Base-by-base conservation (phyloP, 2,329 filamentous ascomycete species). In the Eutypella sp. region DNA sequence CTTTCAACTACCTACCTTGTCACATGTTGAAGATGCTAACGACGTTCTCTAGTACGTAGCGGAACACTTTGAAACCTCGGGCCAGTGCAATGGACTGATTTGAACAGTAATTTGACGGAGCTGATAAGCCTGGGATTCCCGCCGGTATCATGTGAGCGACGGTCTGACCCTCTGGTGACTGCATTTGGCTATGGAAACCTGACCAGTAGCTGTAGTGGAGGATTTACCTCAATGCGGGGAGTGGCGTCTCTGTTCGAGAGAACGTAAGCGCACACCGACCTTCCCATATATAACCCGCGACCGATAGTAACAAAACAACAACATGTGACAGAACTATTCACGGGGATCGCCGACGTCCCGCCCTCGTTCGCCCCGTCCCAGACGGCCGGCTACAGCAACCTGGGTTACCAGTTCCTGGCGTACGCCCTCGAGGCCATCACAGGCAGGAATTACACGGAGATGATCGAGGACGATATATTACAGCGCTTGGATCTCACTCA, bases 351-450 rank as follows among this genome's bases (percentile, higher is more conserved):
- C 24, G 51, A 52, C 22, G 48, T 57, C 2, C 58, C 59, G 1
- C 58, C 58, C 3, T 60, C 58, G 2, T 62, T 59, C 38, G 42
- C 45, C 4, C 56, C 59, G 6, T 54, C 52, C 7, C 49, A 51
- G 22, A 61, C 57, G 3, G 47, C 56, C 1, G 58, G 49, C 5
- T 62, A 62, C 41, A 59, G 55, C 13, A 61, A 62, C 19, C 46
- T 57, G 20, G 59, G 50, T 2, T 62, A 59, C 39, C 55, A 60
- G 19, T 53, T 62, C 39, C 47, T 61, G 9, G 52, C 57, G 0
- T 62, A 61, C 40, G 59, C 59, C n/a, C 59, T 62, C 36, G 56
- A 62, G 42, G 43, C 45, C 19, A 59, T 61, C 25, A 54, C 53
- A 7, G 36, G 43, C 19, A 57, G 49, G 46, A 24, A 13, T 4